These are phyloP conservation scores for Dorcoceras hygrometricum DNA, from an alignment of 257 asterid genomes.

Conservation along the genomic window DNA sequence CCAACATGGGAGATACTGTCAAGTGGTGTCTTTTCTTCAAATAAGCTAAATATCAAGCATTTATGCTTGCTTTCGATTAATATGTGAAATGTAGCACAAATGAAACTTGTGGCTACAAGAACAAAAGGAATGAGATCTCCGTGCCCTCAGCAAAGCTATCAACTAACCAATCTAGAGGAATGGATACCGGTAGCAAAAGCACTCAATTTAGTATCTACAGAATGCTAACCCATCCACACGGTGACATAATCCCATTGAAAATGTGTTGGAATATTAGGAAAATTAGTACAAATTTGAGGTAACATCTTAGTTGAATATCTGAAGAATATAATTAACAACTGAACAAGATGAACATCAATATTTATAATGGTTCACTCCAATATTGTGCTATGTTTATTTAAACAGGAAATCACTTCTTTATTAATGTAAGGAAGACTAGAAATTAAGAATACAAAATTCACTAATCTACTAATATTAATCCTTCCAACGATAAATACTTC, in stretches of 20 bases:
- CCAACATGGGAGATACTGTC: background rate
- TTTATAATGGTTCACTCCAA: too few species aligned
- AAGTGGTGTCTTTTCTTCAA: background rate
- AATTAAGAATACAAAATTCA: too few species aligned
- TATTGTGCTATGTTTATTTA: too few species aligned
- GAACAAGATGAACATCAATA: too few species aligned
- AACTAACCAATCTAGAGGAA: background rate
- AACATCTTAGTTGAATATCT: too few species aligned
- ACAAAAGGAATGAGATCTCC: background rate
- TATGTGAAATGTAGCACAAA: background rate
- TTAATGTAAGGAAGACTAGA: too few species aligned
- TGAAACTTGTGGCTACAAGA: background rate
- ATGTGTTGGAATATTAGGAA: too few species aligned
- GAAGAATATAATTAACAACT: too few species aligned
- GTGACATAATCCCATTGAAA: background rate
- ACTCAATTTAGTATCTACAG: background rate
- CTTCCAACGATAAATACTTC: too few species aligned
- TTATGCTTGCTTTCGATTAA: background rate
- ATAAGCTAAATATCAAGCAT: background rate
- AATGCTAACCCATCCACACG: background rate
- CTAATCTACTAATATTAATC: too few species aligned
- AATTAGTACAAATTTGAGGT: too few species aligned
- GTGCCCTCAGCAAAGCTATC: background rate
- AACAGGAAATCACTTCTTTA: too few species aligned
- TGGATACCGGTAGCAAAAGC: background rate